These are phyloP conservation scores for Climacium dendroides DNA, from an alignment of 225 moss, liverwort and hornwort genomes.

Conservation along the genomic window DNA sequence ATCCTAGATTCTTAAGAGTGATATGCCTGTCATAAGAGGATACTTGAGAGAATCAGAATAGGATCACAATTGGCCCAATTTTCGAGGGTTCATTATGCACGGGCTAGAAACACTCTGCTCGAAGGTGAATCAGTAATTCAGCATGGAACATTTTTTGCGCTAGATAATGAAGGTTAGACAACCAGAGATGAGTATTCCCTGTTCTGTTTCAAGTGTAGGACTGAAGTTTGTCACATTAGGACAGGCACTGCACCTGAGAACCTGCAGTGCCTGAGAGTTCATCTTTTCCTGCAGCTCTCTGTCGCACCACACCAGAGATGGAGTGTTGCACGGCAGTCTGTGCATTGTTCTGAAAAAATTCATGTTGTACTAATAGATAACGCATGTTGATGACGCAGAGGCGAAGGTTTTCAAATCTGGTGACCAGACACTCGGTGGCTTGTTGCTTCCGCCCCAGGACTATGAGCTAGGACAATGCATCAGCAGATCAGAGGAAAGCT, in stretches of 20 bases:
- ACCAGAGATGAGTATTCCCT: not conserved
- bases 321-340: not conserved
- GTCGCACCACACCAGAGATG: not conserved
- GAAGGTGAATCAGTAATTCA: not conserved
- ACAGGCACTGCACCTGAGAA: not conserved
- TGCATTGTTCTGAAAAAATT: not conserved
- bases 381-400: constrained; percentile 3
- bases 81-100: not conserved
- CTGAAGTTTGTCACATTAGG: not conserved
- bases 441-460: not conserved
- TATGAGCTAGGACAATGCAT: constrained; percentile 12
- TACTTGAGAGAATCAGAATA: not conserved
- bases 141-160: not conserved
- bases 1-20: not conserved
- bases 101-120: not conserved
- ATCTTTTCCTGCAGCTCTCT: not conserved
- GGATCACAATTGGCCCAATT: not conserved
- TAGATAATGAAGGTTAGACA: not conserved
- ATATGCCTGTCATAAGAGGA: not conserved
- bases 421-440: constrained; percentile 23
- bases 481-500: constrained; percentile 18
- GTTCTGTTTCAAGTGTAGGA: not conserved
- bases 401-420: not conserved
- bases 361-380: not conserved
- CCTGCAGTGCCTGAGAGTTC: not conserved